phyloP scores from a whole-genome alignment of 805 yeast genomes.

The Suhomyces faveliae region DNA sequence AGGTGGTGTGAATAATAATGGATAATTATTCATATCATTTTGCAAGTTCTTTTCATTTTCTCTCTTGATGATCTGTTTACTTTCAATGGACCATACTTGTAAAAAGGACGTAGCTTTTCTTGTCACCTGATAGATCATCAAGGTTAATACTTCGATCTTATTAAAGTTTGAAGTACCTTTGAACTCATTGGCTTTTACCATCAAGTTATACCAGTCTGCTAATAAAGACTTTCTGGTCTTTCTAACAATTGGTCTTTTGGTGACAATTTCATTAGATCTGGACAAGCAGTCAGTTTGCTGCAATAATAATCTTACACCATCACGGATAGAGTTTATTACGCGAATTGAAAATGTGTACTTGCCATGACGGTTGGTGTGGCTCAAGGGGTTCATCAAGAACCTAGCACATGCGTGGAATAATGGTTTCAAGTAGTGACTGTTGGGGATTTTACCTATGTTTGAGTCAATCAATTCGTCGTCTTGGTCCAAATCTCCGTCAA shows the following conservation, averaged over 20 bases:
- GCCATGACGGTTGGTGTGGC: conserved; percentile 39
- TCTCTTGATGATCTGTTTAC: conserved; percentile 43
- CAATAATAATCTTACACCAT: conserved; percentile 65
- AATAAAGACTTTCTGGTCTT: conserved; percentile 65
- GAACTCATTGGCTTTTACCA: conserved; percentile 73
- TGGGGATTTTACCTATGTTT: conserved; percentile 23
- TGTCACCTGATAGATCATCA: conserved; percentile 65
- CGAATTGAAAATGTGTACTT: conserved; percentile 54
- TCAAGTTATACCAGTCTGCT: conserved; percentile 78
- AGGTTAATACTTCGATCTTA: conserved; percentile 60
- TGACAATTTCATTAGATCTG: conserved; percentile 67
- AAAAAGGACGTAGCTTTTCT: conserved; percentile 63
- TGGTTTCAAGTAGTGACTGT: conserved; percentile 51
- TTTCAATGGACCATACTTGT: conserved; percentile 70
- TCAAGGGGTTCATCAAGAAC: conserved; percentile 63
- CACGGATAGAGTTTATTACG: conserved; percentile 63
- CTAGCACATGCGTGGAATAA: conserved; percentile 63
- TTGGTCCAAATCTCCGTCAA: conserved; percentile 17
- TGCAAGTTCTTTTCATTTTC: conserved; percentile 34
- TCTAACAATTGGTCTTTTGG: conserved; percentile 57
- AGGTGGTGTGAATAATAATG: conserved; percentile 55
- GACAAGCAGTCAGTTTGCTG: conserved; percentile 74
- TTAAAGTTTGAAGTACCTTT: conserved; percentile 58
- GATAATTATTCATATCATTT: conserved; percentile 41
- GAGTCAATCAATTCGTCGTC: conserved; percentile 20